phyloP scores from a whole-genome alignment of 1,139 yeast species.

The Suzukiozyma palmioleophila region DNA sequence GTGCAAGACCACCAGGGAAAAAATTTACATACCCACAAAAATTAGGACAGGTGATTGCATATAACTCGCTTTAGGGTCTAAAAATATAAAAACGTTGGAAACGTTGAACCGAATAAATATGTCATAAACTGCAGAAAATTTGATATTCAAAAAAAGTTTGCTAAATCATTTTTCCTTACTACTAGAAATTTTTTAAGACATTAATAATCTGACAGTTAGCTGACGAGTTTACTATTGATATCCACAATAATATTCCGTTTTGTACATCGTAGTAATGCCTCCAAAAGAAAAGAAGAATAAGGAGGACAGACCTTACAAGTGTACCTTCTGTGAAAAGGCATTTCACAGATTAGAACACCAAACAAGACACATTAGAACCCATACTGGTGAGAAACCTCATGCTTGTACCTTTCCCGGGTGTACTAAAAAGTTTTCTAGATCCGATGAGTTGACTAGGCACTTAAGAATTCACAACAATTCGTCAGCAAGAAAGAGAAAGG shows the following conservation, averaged over 20 bases:
- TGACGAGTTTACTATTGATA: background rate
- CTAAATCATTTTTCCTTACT: too few relatives aligned
- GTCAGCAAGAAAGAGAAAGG: conserved; percentile 34
- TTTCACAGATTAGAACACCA: conserved; percentile 65
- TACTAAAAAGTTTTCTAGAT: conserved; percentile 58
- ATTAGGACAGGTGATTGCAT: too few relatives aligned
- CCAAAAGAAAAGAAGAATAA: conserved; percentile 17
- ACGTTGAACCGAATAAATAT: background rate
- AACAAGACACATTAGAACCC: conserved; percentile 67
- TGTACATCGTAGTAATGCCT: conserved; percentile 6
- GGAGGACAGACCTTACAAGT: conserved; percentile 46
- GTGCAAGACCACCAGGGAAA: too few relatives aligned
- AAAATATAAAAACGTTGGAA: background rate
- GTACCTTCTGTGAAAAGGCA: conserved; percentile 59
- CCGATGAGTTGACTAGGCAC: conserved; percentile 69
- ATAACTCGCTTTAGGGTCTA: too few relatives aligned
- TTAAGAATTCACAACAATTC: conserved; percentile 52
- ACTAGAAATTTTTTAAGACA: too few relatives aligned
- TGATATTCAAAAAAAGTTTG: background rate
- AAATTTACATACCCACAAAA: too few relatives aligned
- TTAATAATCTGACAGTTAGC: too few relatives aligned
- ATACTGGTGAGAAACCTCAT: conserved; percentile 74
- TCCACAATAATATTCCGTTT: too few relatives aligned
- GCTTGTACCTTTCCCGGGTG: conserved; percentile 68
- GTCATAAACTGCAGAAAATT: background rate